Conservation (phyloP, 805 yeast species). For the Kodamaea kakaduensis region DNA sequence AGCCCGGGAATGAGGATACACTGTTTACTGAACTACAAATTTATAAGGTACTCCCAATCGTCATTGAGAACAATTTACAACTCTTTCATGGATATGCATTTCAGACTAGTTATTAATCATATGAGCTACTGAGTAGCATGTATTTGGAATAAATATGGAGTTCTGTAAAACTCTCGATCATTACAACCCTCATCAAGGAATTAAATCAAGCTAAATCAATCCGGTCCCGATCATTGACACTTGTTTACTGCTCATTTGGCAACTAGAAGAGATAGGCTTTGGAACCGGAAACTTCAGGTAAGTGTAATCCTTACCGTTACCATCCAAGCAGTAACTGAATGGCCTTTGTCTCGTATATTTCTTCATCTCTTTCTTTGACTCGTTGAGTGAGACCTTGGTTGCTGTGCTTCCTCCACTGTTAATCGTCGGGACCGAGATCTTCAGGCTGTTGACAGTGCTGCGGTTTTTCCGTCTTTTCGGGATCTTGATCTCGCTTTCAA, state of each 20-base stretch:
- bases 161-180: too few relatives aligned
- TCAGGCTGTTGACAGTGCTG: conserved; percentile 7
- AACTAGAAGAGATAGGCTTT: not conserved
- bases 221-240: conserved; percentile 1
- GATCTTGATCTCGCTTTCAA: too few relatives aligned
- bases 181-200: too few relatives aligned
- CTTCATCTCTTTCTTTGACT: conserved; percentile 15
- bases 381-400: conserved; percentile 6
- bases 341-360: conserved; percentile 24
- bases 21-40: too few relatives aligned
- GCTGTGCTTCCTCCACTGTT: conserved; percentile 6
- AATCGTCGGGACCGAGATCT: conserved; percentile 5
- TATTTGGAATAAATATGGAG: too few relatives aligned
- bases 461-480: too few relatives aligned
- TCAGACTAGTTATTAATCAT: too few relatives aligned
- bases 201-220: conserved; percentile 1
- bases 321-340: conserved; percentile 25
- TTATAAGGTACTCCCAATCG: too few relatives aligned
- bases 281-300: conserved; percentile 8
- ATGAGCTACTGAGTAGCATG: too few relatives aligned
- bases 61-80: too few relatives aligned
- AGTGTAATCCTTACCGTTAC: conserved; percentile 19
- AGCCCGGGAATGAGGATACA: too few relatives aligned
- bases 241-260: not conserved
- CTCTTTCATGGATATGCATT: too few relatives aligned